Evolutionary conservation across 2,329 filamentous ascomycete genomes (phyloP), one percentile per base, ranked within the genome.

Genomic region (Setomelanomma holmii): DNA sequence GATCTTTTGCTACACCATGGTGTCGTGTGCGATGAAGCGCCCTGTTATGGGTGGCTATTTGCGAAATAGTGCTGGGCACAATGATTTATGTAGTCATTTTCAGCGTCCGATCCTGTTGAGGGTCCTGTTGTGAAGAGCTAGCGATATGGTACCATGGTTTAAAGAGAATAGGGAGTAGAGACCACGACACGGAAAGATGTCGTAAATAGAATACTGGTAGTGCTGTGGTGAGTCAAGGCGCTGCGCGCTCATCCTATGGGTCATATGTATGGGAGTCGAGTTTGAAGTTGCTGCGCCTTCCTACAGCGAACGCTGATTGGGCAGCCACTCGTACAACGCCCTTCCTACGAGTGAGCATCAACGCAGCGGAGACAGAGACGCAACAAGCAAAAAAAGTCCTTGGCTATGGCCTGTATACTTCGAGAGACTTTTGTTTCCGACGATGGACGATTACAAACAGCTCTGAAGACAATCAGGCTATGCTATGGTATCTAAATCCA

Each of bases 401-500:
- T 30, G 10, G 27, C 14, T 14, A 30, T 30, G 14, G 27, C 3
- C 27, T 30, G 27, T 4, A 8, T 14, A 10, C 27, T 14, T 30
- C 27, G 10, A 30, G 27, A 30, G 27, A 10, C 10, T 14, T 14
- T 30, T 30, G 27, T 10, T 10, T 10, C 27, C 5, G 14, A 30
- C 14, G 14, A 30, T 30, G 10, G 27, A 30, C 10, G 27, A 30
- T 30, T 30, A 14, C 14, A 14, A 30, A 30, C 10, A 10, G 14
- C 14, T 30, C 27, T 30, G 27, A 30, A 30, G 27, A 14, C 27
- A 30, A 10, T 30, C 27, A 30, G 14, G 27, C 27, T 30, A 8
- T 30, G 27, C 14, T 30, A 30, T 30, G 34, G 34, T 42, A 54
- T 43, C 30, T 43, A 42, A 45, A 38, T 41, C 46, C 44, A 44